phyloP scores from a whole-genome alignment of 1,284 basidiomycete genomes.

The Papiliotrema terrestris region DNA sequence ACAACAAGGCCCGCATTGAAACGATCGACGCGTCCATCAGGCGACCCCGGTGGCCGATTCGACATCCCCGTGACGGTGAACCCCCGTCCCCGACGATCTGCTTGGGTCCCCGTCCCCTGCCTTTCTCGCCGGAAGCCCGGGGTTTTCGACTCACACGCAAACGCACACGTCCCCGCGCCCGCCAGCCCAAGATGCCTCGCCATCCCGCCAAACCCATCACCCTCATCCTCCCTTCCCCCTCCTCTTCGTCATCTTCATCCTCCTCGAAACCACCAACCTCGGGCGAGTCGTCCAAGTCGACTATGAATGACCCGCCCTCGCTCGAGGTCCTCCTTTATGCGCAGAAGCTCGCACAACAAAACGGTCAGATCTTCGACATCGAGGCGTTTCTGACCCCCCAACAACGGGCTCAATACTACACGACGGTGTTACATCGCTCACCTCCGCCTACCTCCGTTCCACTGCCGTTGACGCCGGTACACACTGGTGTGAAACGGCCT shows the following conservation, averaged over 20 bases:
- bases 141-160: too few relatives aligned
- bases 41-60: too few relatives aligned
- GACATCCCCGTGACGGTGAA: too few relatives aligned
- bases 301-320: conserved; percentile 5
- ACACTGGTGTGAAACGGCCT: not conserved
- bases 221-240: conserved; percentile 27
- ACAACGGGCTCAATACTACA: conserved; percentile 27
- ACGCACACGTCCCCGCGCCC: too few relatives aligned
- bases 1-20: too few relatives aligned
- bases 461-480: not conserved
- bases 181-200: conserved; percentile 25
- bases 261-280: not conserved
- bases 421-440: not conserved
- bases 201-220: conserved; percentile 22
- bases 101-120: too few relatives aligned
- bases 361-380: conserved; percentile 35
- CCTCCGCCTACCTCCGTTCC: not conserved
- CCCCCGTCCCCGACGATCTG: too few relatives aligned
- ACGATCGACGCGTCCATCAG: too few relatives aligned
- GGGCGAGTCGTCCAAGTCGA: not conserved
- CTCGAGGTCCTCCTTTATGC: conserved; percentile 35
- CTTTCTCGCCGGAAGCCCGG: too few relatives aligned
- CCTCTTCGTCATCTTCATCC: conserved; percentile 6
- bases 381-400: conserved; percentile 26
- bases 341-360: conserved; percentile 26